A percentile compares a stretch with the other conserved stretches of the same genome.
phyloP scores from a whole-genome alignment of 2,329 filamentous ascomycete genomes.

The Cladosporium cucumerinum region DNA sequence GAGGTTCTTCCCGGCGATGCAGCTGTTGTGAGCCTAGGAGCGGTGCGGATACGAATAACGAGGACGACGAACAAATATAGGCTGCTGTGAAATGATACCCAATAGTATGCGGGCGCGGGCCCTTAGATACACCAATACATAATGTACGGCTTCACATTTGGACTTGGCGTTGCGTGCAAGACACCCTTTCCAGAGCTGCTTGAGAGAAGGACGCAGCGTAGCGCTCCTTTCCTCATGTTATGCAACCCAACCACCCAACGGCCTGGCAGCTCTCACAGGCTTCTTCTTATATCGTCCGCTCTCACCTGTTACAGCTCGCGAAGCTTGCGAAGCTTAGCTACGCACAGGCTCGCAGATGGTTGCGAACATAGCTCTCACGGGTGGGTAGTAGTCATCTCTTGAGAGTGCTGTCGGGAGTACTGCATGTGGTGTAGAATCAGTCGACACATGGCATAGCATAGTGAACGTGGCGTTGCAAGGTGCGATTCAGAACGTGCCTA shows the following conservation, averaged over 20 bases:
- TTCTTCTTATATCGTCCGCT: neutral
- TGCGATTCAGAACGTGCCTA: too few relatives aligned
- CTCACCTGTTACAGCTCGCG: too few relatives aligned
- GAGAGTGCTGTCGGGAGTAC: too few relatives aligned
- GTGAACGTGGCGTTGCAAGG: too few relatives aligned
- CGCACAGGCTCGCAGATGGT: neutral
- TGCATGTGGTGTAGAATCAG: too few relatives aligned
- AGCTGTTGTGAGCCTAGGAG: conserved; percentile 16
- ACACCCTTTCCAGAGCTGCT: neutral
- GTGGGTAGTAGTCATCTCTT: too few relatives aligned
- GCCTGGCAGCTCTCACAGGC: neutral
- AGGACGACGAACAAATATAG: neutral
- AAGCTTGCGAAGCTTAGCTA: neutral
- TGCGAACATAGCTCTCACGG: too few relatives aligned
- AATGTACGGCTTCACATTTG: neutral
- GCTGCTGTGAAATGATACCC: neutral
- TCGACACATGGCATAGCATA: too few relatives aligned
- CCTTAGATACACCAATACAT: neutral
- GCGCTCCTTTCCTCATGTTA: neutral
- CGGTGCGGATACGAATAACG: neutral
- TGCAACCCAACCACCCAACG: neutral
- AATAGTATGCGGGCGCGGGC: neutral
- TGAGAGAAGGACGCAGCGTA: neutral
- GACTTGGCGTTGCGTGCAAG: neutral
- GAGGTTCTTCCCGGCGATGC: conserved; percentile 60